These are phyloP conservation scores for Diplodia mutila DNA, from an alignment of 2,329 filamentous ascomycete genomes.

Conservation along the genomic window DNA sequence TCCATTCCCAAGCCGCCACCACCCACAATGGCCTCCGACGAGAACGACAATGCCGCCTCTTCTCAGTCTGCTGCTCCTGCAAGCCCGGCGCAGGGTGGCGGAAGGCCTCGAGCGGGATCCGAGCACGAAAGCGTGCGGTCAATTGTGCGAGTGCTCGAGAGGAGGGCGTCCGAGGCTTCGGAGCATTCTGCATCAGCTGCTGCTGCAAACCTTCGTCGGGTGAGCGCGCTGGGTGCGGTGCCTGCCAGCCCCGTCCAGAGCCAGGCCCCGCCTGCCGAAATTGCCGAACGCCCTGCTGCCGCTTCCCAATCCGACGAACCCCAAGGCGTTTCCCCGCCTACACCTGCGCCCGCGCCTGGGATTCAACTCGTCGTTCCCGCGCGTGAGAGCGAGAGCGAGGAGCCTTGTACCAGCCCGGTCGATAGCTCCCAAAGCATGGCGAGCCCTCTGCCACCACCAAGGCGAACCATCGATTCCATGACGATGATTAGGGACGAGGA, in stretches of 20 bases:
- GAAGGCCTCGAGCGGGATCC: neutral
- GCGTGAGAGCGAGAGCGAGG: too few species aligned
- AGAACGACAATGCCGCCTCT: neutral
- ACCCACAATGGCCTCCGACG: neutral
- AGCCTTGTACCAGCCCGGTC: neutral
- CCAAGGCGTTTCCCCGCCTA: too few species aligned
- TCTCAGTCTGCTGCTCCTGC: too few species aligned
- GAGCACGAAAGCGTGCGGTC: neutral
- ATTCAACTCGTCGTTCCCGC: too few species aligned
- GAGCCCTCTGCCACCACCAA: neutral
- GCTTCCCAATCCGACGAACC: neutral
- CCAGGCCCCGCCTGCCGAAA: neutral
- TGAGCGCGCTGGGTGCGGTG: neutral
- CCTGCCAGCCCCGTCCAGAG: neutral
- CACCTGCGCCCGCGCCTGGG: too few species aligned
- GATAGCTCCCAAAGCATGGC: slow-evolving; percentile 24
- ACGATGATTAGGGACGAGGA: neutral
- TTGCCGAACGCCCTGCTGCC: too few species aligned
- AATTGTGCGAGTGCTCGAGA: neutral
- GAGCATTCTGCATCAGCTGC: neutral
- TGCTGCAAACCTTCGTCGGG: neutral
- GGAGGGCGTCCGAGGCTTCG: slow-evolving; percentile 1
- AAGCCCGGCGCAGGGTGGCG: neutral
- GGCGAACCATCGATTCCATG: neutral
- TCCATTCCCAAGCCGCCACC: neutral